These are phyloP conservation scores for Pythium guiyangense DNA, from an alignment of 352 stramenopile species.

Conservation along the genomic window DNA sequence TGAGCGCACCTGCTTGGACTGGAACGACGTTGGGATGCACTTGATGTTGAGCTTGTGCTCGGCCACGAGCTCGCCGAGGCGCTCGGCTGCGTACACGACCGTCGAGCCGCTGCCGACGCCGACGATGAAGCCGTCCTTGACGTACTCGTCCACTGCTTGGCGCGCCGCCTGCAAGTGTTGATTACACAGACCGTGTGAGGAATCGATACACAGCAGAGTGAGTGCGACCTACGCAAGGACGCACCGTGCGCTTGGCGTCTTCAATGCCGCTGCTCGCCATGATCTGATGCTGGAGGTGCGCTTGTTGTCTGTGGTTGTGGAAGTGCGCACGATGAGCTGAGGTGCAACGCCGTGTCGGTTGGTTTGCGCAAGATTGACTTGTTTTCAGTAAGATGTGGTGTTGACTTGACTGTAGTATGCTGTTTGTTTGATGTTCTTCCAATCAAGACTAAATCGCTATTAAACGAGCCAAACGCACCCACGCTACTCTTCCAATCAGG, in stretches of 20 bases:
- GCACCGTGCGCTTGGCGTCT: conserved; percentile 70
- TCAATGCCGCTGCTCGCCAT: conserved; percentile 44
- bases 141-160: conserved; percentile 90
- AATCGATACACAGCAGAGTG: conserved; percentile 1
- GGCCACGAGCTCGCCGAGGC: conserved; percentile 92
- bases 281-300: neutral
- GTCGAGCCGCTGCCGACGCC: conserved; percentile 98
- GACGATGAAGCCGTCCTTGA: conserved; percentile 94
- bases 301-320: conserved; percentile 5
- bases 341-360: neutral
- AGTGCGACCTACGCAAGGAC: conserved; percentile 1
- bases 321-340: neutral
- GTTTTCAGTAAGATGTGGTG: too few relatives aligned
- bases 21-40: conserved; percentile 97
- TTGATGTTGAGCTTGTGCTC: conserved; percentile 92
- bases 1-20: conserved; percentile 93
- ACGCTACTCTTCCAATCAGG: too few relatives aligned
- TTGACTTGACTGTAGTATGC: too few relatives aligned
- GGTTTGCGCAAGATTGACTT: too few relatives aligned
- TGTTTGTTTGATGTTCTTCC: too few relatives aligned
- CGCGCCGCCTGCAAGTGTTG: conserved; percentile 76
- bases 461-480: too few relatives aligned
- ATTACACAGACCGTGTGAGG: neutral
- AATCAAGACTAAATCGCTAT: too few relatives aligned
- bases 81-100: conserved; percentile 96